Evolutionary conservation across 208 protist genomes (phyloP), one percentile per base, ranked within the genome.

Genomic region (Crithidia acanthocephali): DNA sequence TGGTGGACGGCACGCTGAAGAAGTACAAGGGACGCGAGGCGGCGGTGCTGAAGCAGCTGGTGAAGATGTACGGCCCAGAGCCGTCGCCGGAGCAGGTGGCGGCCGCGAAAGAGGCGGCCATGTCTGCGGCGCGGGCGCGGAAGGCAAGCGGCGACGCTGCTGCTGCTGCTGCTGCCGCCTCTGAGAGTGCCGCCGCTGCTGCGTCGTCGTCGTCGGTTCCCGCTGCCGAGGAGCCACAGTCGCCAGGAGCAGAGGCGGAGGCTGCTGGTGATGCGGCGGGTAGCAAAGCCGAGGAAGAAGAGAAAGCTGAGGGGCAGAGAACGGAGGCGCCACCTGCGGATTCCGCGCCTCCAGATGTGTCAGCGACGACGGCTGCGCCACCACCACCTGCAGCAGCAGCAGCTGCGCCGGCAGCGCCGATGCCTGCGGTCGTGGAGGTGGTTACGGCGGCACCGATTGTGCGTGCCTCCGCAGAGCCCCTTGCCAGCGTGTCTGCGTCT

Each of bases 41-140:
- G 65, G 85, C 81, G 23, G 74, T 89, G 37, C 80, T 93, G 28
- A 56, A 68, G 9, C 72, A 82, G 37, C 78, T 93, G 27, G 83
- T 88, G 51, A 76, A 83, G 66, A 86, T 87, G 71, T 93, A 91
- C 83, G 88, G 88, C 25, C 81, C 80, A 11, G 82, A 93, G 71
- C 88, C 83, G 20, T 64, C 55, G n/a, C 45, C 55, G 27, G 37
- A 37, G 51, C 22, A 64, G 2, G 44, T 67, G 40, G 71, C 56
- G 53, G 61, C 62, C 11, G 47, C 68, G 1, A 60, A 72, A 48
- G 32, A 66, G n/a, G 62, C 62, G 6, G 45, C 62, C 6, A 3
- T 40, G 30, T 42, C 59, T 51, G 23, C 59, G n/a, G 33, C 65
- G 11, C 30, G 35, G 0, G 33, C 56, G 35, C 42, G 52, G 1